phyloP scores from a whole-genome alignment of 1,284 basidiomycete species.

The Leccinum pachyderme region DNA sequence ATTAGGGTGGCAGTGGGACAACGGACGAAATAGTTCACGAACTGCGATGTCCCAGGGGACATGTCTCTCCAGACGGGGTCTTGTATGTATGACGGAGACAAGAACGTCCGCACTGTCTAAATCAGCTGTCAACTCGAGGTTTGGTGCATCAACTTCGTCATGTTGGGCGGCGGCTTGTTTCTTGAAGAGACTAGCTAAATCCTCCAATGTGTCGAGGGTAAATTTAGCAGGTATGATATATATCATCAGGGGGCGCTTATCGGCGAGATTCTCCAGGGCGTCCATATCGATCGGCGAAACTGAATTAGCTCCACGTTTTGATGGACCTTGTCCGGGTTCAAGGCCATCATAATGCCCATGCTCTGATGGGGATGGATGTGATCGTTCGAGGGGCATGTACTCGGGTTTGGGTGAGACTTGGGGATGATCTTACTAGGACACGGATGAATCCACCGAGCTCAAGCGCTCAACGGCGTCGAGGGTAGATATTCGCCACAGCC shows the following conservation, averaged over 20 bases:
- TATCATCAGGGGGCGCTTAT: constrained; percentile 34
- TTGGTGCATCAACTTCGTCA: neutral
- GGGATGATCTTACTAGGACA: neutral
- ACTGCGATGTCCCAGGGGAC: constrained; percentile 62
- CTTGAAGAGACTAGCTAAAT: constrained; percentile 51
- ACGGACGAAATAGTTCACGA: constrained; percentile 29
- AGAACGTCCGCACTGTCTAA: constrained; percentile 59
- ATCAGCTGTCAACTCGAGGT: constrained; percentile 41
- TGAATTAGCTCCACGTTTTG: constrained; percentile 10
- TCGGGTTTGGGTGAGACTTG: neutral
- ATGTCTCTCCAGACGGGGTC: constrained; percentile 65
- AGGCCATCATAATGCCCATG: neutral
- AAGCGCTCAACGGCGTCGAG: too few relatives aligned
- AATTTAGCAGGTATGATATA: constrained; percentile 65
- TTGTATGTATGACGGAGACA: constrained; percentile 63
- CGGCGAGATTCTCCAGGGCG: constrained; percentile 5
- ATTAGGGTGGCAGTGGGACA: constrained; percentile 1
- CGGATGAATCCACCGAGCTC: neutral
- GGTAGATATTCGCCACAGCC: neutral
- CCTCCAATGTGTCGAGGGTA: constrained; percentile 37
- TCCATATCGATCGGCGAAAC: constrained; percentile 4
- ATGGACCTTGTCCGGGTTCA: constrained; percentile 5
- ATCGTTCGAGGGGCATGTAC: constrained; percentile 14
- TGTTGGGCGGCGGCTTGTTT: constrained; percentile 1
- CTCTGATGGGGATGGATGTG: constrained; percentile 3